Percentiles rank a stretch among this genome's conserved stretches.
Conservation (phyloP, 2,329 filamentous ascomycete genomes). For the Colletotrichum sp. region DNA sequence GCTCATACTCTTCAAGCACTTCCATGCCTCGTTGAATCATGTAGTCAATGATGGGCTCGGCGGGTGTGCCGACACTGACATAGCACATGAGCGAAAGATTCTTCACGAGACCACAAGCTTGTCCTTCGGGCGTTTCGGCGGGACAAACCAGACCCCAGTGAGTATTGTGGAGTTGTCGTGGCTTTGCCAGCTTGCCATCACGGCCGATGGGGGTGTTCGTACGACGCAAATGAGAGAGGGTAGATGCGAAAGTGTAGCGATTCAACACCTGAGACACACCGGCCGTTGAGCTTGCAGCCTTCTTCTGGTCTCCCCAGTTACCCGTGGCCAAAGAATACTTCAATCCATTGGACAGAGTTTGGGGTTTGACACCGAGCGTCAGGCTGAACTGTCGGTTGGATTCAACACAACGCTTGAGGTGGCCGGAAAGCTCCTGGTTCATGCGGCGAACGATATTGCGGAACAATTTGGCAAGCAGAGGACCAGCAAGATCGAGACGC, state of each 20-base stretch:
- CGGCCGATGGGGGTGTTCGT: slow-evolving; percentile 98
- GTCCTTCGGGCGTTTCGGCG: slow-evolving; percentile 96
- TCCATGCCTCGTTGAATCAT: slow-evolving; percentile 98
- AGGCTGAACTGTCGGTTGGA: slow-evolving; percentile 88
- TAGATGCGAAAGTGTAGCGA: slow-evolving; percentile 96
- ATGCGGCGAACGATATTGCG: slow-evolving; percentile 89
- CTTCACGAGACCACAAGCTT: slow-evolving; percentile 98
- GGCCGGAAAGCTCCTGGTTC: slow-evolving; percentile 87
- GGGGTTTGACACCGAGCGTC: slow-evolving; percentile 87
- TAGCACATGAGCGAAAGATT: slow-evolving; percentile 98
- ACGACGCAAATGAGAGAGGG: slow-evolving; percentile 91
- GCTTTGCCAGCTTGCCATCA: slow-evolving; percentile 98
- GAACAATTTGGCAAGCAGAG: slow-evolving; percentile 95
- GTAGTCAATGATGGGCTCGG: slow-evolving; percentile 89
- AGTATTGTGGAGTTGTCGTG: slow-evolving; percentile 96
- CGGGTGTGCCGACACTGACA: slow-evolving; percentile 92
- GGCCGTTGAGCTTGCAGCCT: slow-evolving; percentile 91
- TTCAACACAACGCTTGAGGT: slow-evolving; percentile 92
- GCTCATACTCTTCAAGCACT: slow-evolving; percentile 93
- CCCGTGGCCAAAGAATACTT: slow-evolving; percentile 97
- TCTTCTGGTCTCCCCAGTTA: slow-evolving; percentile 99
- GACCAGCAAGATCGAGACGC: slow-evolving; percentile 92
- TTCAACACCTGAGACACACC: slow-evolving; percentile 98
- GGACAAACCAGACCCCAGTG: slow-evolving; percentile 98
- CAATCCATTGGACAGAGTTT: slow-evolving; percentile 88